phyloP scores from a whole-genome alignment of 345 rosid genomes.

The Lepidium didymum region DNA sequence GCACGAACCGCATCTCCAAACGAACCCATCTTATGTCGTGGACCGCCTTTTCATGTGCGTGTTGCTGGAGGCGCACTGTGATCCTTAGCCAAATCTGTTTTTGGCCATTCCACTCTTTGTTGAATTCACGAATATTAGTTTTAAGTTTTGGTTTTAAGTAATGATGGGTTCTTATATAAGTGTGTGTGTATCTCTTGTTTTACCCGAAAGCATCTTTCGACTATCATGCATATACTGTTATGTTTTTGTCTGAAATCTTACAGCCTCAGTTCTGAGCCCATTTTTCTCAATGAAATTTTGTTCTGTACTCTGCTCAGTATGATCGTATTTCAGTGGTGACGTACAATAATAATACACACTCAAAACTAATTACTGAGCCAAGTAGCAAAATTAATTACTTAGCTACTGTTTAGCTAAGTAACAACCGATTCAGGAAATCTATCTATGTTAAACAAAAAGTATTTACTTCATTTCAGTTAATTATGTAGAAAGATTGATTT shows the following conservation, averaged over 20 bases:
- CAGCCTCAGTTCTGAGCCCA: conserved; percentile 2
- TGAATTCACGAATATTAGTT: not conserved
- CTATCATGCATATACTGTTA: not conserved
- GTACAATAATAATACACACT: not conserved
- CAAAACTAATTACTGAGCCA: not conserved
- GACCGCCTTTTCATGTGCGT: conserved; percentile 78
- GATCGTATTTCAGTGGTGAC: not conserved
- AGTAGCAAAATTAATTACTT: no score
- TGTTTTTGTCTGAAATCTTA: conserved; percentile 8
- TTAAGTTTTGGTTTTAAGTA: conserved; percentile 5
- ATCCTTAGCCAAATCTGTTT: not conserved
- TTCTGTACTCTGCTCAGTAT: not conserved
- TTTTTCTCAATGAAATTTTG: not conserved
- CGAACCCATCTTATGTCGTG: conserved; percentile 91
- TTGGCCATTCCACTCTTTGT: not conserved
- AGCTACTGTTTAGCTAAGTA: not conserved
- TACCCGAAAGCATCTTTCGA: not conserved
- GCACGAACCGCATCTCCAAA: conserved; percentile 64
- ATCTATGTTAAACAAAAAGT: not conserved
- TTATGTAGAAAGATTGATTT: no score
- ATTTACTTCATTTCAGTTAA: no score
- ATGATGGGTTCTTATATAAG: not conserved
- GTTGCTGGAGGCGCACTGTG: conserved; percentile 58
- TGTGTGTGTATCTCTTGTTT: not conserved
- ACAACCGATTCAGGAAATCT: not conserved